A percentile compares a stretch with the other conserved stretches of the same genome.
These are phyloP conservation scores for Diplodia seriata DNA, from an alignment of 2,329 filamentous ascomycete species.

Conservation along the genomic window DNA sequence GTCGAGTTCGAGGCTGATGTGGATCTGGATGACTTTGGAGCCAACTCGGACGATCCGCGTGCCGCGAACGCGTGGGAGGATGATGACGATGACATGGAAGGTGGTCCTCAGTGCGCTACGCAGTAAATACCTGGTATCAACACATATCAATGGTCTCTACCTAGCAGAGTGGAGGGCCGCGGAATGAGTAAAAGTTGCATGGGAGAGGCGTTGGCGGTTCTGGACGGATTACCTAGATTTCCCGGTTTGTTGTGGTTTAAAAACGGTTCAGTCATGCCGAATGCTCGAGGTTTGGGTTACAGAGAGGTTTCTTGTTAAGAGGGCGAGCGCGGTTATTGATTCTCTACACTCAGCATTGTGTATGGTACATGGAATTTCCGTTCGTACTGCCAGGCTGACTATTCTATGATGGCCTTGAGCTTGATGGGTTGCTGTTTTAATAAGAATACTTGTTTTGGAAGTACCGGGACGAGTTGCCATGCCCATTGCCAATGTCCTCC, in stretches of 20 bases:
- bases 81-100: slow-evolving; percentile 68
- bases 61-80: slow-evolving; percentile 73
- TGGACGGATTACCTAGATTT: slow-evolving; percentile 15
- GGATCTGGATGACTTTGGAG: slow-evolving; percentile 84
- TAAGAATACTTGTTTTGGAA: neutral
- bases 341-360: slow-evolving; percentile 11
- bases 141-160: neutral
- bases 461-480: neutral
- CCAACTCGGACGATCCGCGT: slow-evolving; percentile 71
- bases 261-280: neutral
- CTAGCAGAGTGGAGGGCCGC: neutral
- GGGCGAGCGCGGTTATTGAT: neutral
- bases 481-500: neutral
- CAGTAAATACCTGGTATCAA: slow-evolving; percentile 58
- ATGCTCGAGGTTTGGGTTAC: neutral
- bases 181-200: slow-evolving; percentile 20
- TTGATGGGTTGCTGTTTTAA: neutral
- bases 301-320: neutral
- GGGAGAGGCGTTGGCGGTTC: slow-evolving; percentile 30
- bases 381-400: neutral
- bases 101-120: slow-evolving; percentile 73
- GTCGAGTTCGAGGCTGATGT: slow-evolving; percentile 85
- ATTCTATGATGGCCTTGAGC: neutral
- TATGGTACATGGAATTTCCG: neutral
- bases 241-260: neutral